Percentiles rank a stretch among this genome's conserved stretches.
Conservation (phyloP, 2,329 filamentous ascomycete genomes). For the Penicillium corylophilum region DNA sequence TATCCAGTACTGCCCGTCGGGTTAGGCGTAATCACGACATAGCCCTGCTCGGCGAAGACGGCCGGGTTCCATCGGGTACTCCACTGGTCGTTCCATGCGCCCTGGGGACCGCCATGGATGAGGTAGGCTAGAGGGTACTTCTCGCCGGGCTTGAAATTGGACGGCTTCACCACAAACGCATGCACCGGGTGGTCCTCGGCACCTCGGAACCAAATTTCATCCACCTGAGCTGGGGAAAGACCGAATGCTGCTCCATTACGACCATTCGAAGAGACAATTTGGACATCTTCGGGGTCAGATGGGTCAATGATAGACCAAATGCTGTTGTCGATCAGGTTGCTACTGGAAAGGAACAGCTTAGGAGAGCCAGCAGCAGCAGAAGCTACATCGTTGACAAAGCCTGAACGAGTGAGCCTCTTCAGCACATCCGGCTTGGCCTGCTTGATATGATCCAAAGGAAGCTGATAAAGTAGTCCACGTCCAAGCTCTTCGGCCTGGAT, state of each 20-base stretch:
- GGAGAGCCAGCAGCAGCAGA: slow-evolving; percentile 35
- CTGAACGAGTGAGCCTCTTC: slow-evolving; percentile 41
- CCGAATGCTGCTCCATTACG: slow-evolving; percentile 41
- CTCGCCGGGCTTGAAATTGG: slow-evolving; percentile 44
- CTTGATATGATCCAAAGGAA: slow-evolving; percentile 32
- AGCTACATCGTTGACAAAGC: slow-evolving; percentile 42
- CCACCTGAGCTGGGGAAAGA: slow-evolving; percentile 42
- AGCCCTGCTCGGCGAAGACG: slow-evolving; percentile 61
- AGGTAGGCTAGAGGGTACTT: slow-evolving; percentile 57
- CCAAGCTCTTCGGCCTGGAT: slow-evolving; percentile 45
- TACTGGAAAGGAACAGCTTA: slow-evolving; percentile 45
- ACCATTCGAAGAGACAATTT: slow-evolving; percentile 40
- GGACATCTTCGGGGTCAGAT: slow-evolving; percentile 26
- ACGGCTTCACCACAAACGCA: slow-evolving; percentile 50
- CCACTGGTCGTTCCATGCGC: slow-evolving; percentile 56
- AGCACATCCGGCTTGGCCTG: slow-evolving; percentile 31
- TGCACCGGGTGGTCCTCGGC: slow-evolving; percentile 45
- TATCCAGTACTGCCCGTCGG: slow-evolving; percentile 60
- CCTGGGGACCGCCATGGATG: slow-evolving; percentile 54
- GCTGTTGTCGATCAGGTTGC: slow-evolving; percentile 47
- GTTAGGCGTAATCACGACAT: slow-evolving; percentile 60
- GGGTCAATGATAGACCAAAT: slow-evolving; percentile 44
- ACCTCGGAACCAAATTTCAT: slow-evolving; percentile 49
- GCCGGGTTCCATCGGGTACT: slow-evolving; percentile 55
- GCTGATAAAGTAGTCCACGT: slow-evolving; percentile 44